Conservation (phyloP, 179 eudicot species). For the Patellifolia procumbens region DNA sequence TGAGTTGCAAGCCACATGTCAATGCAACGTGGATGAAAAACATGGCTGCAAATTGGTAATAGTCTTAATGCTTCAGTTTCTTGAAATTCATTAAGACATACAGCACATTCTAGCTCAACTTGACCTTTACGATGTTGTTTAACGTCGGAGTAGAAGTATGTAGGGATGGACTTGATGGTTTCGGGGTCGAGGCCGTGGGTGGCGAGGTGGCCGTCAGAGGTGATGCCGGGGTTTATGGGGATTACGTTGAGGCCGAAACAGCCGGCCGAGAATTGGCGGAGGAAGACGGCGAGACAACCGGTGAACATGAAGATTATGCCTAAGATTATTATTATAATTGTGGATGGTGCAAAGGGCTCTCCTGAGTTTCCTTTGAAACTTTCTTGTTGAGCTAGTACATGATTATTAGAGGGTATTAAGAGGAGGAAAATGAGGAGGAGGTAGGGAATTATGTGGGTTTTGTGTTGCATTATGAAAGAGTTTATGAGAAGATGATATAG, state of each 20-base stretch:
- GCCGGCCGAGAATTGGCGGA: slow-evolving; percentile 32
- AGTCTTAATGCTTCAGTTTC: slow-evolving; percentile 52
- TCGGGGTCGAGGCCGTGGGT: slow-evolving; percentile 44
- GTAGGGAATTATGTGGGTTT: background rate
- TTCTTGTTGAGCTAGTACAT: slow-evolving; percentile 30
- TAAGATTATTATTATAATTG: slow-evolving; percentile 33
- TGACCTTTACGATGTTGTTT: slow-evolving; percentile 46
- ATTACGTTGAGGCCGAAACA: slow-evolving; percentile 34
- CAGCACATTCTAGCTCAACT: slow-evolving; percentile 57
- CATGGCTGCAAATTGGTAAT: slow-evolving; percentile 66
- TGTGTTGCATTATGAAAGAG: background rate
- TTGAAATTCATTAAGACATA: slow-evolving; percentile 57
- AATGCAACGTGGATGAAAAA: slow-evolving; percentile 64
- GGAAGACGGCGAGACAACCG: slow-evolving; percentile 37
- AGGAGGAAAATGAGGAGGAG: slow-evolving; percentile 16
- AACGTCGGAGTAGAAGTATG: slow-evolving; percentile 52
- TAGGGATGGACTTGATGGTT: slow-evolving; percentile 47
- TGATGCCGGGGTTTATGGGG: background rate
- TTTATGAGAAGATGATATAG: background rate
- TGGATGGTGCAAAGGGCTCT: slow-evolving; percentile 28
- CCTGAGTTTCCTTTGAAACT: slow-evolving; percentile 28
- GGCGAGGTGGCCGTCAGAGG: slow-evolving; percentile 9
- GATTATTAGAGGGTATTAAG: slow-evolving; percentile 3
- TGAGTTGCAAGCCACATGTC: slow-evolving; percentile 57
- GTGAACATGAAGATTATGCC: slow-evolving; percentile 35